Evolutionary conservation across 2,329 filamentous ascomycete genomes (phyloP), one percentile per base, ranked within the genome.

Genomic region (Venturia asperata): DNA sequence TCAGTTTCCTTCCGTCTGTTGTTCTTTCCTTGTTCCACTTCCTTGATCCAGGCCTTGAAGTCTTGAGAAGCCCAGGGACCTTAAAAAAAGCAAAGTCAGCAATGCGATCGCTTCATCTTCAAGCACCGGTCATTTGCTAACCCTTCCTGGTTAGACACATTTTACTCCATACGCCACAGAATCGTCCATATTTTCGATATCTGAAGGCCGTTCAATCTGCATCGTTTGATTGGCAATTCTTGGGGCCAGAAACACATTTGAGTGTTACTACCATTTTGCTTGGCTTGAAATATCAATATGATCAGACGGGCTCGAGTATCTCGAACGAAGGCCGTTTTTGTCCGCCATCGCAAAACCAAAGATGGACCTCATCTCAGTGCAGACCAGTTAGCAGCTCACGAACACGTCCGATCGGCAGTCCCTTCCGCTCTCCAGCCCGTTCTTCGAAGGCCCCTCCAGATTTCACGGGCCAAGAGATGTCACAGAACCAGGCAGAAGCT

Each of bases 361-460:
- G 30, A 37, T 13, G 37, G 21, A 9, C 19, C 52, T 58, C 27
- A 19, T 19, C 30, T 58, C 19, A 24, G 13, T 34, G 30, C 27
- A 27, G 13, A 37, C 7, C 52, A 27, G 9, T 52, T 37, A 10
- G 27, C 52, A 19, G 37, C 5, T n/a, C 39, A 61, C 37, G 39
- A 61, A 27, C 60, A 43, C 19, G 42, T 21, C 11, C 10, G 6
- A 37, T 17, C 60, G 17, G 15, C 60, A 5, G 27, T 45, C 24
- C 37, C 37, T 42, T 10, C 21, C 30, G 21, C 37, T 30, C 42
- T 61, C 6, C 39, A 61, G 27, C 21, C n/a, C 6, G 21, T 61
- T 17, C 60, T 61, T 61, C 60, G 60, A 39, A 42, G 30, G 37
- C 60, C 60, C 27, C 60, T 61, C 19, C 60, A 61, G n/a, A n/a